Base-by-base conservation (phyloP, 768 basidiomycete genomes). In the Lactarius sanguifluus region DNA sequence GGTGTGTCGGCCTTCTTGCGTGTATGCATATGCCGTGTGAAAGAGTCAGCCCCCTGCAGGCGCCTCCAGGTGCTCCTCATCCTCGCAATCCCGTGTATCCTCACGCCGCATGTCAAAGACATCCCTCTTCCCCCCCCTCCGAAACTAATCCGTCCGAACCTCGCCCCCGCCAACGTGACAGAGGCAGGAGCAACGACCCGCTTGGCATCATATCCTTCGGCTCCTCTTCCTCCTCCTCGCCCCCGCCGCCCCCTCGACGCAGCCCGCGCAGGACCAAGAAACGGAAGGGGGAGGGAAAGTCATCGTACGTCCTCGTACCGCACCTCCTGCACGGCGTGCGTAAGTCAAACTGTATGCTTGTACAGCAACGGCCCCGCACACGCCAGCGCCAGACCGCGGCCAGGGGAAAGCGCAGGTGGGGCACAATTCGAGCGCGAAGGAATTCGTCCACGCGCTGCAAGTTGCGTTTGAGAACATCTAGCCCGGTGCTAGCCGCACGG, bases 401-500 rank as follows among this genome's bases (percentile, higher is more conserved):
- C 4, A 62, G 3, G 23, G 13, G 2, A 41, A 62, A 15, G 5
- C 12, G 3, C 56, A 23, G 7, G 57, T 18, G 5, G 64, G 56
- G 40, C 43, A 59, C 30, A 60, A 67, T 15, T 25, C 43, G 12
- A 41, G 66, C 18, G 3, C 62, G 23, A n/a, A 12, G 2, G 45
- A n/a, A 1, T 59, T 64, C 55, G 58, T 55, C 3, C 28, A 52
- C 5, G 66, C 28, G 4, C 61, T 67, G 23, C 57, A 60, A 16
- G 45, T 34, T 23, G 65, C 65, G 18, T 67, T 69, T 43, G 61
- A 43, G 25, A 62, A 63, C 9, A 66, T 66, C 18, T 55, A 28
- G 20, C 34, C 25, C 3, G 38, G 32, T 38, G 20, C 38, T 16
- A 15, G 59, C 18, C n/a, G 45, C 32, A 34, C 56, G 40, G 28